These are phyloP conservation scores for Globisporangium solare DNA, from an alignment of 352 stramenopile genomes.

Conservation along the genomic window DNA sequence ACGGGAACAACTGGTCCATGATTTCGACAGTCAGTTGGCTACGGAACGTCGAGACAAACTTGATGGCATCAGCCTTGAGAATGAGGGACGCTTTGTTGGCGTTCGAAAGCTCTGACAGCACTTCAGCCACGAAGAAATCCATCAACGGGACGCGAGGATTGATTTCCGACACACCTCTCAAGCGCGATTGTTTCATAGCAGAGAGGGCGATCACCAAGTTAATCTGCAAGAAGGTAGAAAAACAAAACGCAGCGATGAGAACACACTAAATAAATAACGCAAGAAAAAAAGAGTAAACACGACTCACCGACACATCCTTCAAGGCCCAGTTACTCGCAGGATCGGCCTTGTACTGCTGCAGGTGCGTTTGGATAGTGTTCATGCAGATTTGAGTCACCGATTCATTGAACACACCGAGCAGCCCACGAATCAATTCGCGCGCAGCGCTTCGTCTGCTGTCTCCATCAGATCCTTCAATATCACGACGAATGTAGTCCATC, in stretches of 20 bases:
- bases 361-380: slow-evolving; percentile 87
- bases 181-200: slow-evolving; percentile 91
- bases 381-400: slow-evolving; percentile 93
- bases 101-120: slow-evolving; percentile 91
- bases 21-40: slow-evolving; percentile 94
- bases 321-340: slow-evolving; percentile 88
- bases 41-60: slow-evolving; percentile 98
- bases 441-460: slow-evolving; percentile 95
- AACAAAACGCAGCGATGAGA: not conserved
- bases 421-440: slow-evolving; percentile 92
- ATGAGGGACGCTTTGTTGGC: slow-evolving; percentile 85
- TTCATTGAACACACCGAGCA: slow-evolving; percentile 94
- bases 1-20: slow-evolving; percentile 90
- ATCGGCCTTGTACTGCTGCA: slow-evolving; percentile 89
- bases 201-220: slow-evolving; percentile 96
- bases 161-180: slow-evolving; percentile 92
- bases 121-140: slow-evolving; percentile 94
- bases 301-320: slow-evolving; percentile 94
- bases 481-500: slow-evolving; percentile 96
- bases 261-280: not conserved
- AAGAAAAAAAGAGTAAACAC: not conserved
- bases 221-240: slow-evolving; percentile 30
- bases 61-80: slow-evolving; percentile 96
- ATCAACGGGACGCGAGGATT: slow-evolving; percentile 95
- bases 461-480: slow-evolving; percentile 97